A percentile compares a stretch with the other conserved stretches of the same genome.
These are phyloP conservation scores for Ulmus americana DNA, from an alignment of 331 rosid genomes.

Conservation along the genomic window DNA sequence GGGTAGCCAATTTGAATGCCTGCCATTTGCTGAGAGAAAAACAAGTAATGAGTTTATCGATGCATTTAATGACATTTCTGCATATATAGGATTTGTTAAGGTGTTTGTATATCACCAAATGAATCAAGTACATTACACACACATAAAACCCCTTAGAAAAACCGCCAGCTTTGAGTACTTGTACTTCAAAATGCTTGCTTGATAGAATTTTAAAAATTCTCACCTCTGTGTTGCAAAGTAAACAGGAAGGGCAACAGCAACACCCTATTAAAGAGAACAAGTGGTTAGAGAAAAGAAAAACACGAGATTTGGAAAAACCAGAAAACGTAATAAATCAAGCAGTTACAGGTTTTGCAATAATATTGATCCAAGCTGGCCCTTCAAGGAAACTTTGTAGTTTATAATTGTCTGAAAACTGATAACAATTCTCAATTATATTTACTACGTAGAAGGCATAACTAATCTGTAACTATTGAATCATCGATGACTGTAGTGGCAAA, in stretches of 20 bases:
- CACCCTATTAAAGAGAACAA: constrained; percentile 51
- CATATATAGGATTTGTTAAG: neutral
- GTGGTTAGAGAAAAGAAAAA: constrained; percentile 14
- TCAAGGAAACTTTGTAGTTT: neutral
- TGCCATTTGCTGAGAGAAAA: constrained; percentile 77
- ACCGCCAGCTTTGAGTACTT: neutral
- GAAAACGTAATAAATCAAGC: neutral
- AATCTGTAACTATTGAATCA: too few relatives aligned
- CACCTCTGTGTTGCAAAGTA: constrained; percentile 96
- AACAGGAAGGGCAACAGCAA: constrained; percentile 97
- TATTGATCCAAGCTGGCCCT: neutral
- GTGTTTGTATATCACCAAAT: neutral
- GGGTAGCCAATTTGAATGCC: constrained; percentile 98
- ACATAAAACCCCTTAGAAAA: neutral
- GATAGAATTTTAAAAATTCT: constrained; percentile 24
- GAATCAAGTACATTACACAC: neutral
- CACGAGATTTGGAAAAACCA: neutral
- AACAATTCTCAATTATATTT: too few relatives aligned
- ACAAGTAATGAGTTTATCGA: constrained; percentile 19
- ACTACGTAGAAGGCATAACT: too few relatives aligned
- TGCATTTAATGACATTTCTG: constrained; percentile 13
- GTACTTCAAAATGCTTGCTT: constrained; percentile 7
- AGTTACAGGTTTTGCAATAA: neutral
- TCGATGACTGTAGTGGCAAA: too few relatives aligned
- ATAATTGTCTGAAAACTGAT: neutral